Percentiles rank a stretch among this genome's conserved stretches.
phyloP scores from a whole-genome alignment of 345 rosid species.

The Eutrema yunnanense region DNA sequence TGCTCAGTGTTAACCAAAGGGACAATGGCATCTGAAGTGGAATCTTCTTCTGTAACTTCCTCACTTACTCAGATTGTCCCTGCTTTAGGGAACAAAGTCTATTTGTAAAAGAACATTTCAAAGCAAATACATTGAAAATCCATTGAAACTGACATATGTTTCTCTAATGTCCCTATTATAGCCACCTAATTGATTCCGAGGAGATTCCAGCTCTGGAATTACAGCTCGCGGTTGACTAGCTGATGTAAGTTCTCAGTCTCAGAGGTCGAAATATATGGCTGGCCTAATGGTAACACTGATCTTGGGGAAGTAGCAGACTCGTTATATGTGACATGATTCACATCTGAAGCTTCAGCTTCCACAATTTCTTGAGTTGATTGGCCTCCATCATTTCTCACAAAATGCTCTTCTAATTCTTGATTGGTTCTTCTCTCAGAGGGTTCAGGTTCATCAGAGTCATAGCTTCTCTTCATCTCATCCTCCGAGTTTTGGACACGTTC shows the following conservation, averaged over 20 bases:
- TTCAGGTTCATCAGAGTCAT: constrained; percentile 11
- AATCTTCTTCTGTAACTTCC: not conserved
- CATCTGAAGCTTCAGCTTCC: constrained; percentile 21
- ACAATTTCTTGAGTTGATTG: not conserved
- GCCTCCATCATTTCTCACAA: not conserved
- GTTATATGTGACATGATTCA: constrained; percentile 14
- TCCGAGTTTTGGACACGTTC: constrained; percentile 20
- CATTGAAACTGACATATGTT: constrained; percentile 7
- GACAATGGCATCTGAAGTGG: not conserved
- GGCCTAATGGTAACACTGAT: constrained; percentile 38
- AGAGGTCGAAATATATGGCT: constrained; percentile 10
- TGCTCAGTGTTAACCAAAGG: not conserved
- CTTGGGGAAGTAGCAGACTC: constrained; percentile 38
- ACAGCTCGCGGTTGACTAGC: constrained; percentile 8
- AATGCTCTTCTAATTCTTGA: constrained; percentile 12
- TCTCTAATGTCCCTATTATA: not conserved
- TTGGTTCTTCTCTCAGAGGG: constrained; percentile 17
- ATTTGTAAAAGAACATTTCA: not conserved
- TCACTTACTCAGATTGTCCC: not conserved
- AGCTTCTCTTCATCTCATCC: constrained; percentile 18
- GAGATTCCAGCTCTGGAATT: not conserved
- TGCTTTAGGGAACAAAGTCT: not conserved
- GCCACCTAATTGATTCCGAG: constrained; percentile 14
- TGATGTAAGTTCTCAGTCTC: constrained; percentile 22
- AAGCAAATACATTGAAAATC: not conserved